A percentile compares a stretch with the other conserved stretches of the same genome.
Evolutionary conservation across 352 stramenopile species (phyloP).

Genomic region (Blastocystis sp.): DNA sequence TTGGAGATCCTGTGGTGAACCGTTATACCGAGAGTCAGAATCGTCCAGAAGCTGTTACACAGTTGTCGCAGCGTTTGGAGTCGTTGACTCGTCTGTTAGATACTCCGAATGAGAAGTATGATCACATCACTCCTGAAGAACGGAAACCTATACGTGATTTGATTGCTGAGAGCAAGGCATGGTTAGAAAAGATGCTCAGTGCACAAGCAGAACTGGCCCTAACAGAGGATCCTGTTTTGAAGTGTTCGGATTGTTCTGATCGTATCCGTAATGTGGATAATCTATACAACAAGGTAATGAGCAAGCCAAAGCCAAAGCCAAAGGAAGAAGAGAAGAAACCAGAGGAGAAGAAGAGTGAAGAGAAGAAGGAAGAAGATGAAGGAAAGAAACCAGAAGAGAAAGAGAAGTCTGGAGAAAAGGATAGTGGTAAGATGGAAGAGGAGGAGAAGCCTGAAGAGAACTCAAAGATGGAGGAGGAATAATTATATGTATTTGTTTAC

Average conservation of each 20-base stretch:
- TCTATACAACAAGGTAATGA: conserved; percentile 83
- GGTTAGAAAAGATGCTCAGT: conserved; percentile 88
- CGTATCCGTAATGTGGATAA: conserved; percentile 82
- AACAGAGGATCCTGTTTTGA: conserved; percentile 82
- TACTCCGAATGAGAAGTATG: conserved; percentile 82
- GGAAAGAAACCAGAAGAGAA: neutral
- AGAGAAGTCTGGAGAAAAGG: conserved; percentile 3
- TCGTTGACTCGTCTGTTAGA: conserved; percentile 88
- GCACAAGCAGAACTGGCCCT: conserved; percentile 81
- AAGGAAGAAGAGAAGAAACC: conserved; percentile 57
- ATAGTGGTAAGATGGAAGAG: conserved; percentile 7
- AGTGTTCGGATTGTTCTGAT: conserved; percentile 75
- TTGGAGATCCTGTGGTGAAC: conserved; percentile 84
- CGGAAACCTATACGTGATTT: conserved; percentile 81
- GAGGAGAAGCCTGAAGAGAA: conserved; percentile 26
- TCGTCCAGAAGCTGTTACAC: conserved; percentile 76
- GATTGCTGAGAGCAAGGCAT: conserved; percentile 79
- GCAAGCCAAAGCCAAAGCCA: conserved; percentile 85
- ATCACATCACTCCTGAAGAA: conserved; percentile 89
- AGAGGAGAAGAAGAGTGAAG: conserved; percentile 29
- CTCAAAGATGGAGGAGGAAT: conserved; percentile 57
- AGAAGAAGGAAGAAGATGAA: neutral
- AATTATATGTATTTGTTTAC: conserved; percentile 28
- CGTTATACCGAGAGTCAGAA: conserved; percentile 81
- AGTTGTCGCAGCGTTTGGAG: conserved; percentile 83